Percentiles rank a stretch among this genome's conserved stretches.
Conservation (phyloP, 73 alveolate genomes). For the Tetrahymena elliotti region DNA sequence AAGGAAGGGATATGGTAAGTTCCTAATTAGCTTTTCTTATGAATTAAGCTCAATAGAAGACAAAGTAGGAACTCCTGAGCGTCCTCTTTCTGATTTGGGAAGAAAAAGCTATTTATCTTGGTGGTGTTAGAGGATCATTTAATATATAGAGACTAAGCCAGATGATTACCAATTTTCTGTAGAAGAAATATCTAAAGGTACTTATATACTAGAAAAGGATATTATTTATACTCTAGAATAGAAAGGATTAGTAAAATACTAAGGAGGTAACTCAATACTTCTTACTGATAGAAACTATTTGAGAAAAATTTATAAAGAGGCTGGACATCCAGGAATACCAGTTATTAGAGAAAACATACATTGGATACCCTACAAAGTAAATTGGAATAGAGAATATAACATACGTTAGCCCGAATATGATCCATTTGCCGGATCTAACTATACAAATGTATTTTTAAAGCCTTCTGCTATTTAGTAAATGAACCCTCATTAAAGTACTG, state of each 20-base stretch:
- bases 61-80: constrained; percentile 88
- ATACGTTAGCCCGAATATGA: neutral
- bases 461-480: neutral
- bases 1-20: constrained; percentile 98
- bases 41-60: constrained; percentile 70
- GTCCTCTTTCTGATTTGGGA: constrained; percentile 90
- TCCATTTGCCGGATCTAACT: neutral
- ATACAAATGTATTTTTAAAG: neutral
- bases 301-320: constrained; percentile 62
- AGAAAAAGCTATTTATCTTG: constrained; percentile 74
- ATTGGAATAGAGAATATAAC: neutral
- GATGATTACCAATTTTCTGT: constrained; percentile 55
- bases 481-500: neutral
- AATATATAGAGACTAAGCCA: constrained; percentile 52
- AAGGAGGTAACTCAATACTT: constrained; percentile 72
- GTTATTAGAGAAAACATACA: constrained; percentile 76
- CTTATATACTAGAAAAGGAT: constrained; percentile 76
- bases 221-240: constrained; percentile 78
- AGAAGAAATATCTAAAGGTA: constrained; percentile 60
- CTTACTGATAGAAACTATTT: constrained; percentile 74
- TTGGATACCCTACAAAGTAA: constrained; percentile 80
- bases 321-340: constrained; percentile 94
- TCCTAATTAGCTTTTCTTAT: constrained; percentile 90
- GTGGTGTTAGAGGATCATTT: constrained; percentile 86
- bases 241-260: constrained; percentile 73